Percentiles rank a stretch among this genome's conserved stretches.
Conservation (phyloP, 2,329 filamentous ascomycete genomes). For the Colletotrichum gloeosporioides region DNA sequence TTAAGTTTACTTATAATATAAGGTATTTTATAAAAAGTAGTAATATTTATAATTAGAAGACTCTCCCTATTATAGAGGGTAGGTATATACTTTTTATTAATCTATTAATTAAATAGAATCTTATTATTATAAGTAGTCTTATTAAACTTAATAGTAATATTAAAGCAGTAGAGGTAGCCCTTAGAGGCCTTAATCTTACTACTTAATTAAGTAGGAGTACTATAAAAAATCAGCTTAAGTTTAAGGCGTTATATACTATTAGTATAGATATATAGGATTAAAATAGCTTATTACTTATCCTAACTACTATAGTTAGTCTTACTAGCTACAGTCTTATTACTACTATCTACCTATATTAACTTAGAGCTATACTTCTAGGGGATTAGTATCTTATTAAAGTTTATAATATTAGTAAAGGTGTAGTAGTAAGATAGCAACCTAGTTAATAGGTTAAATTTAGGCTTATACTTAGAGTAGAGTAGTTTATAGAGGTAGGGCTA, state of each 20-base stretch:
- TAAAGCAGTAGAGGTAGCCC: neutral
- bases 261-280: neutral
- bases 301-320: neutral
- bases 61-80: neutral
- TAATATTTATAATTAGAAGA: neutral
- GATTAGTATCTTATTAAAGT: neutral
- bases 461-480: neutral
- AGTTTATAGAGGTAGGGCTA: neutral
- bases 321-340: neutral
- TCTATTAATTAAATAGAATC: neutral
- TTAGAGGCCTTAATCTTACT: neutral
- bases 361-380: neutral
- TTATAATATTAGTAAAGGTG: neutral
- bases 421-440: neutral
- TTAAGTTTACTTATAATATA: neutral
- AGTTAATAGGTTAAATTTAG: neutral
- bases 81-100: neutral
- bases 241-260: neutral
- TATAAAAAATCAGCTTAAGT: neutral
- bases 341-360: neutral
- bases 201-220: neutral
- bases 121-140: neutral
- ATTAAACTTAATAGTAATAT: neutral
- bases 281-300: too few relatives aligned
- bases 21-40: neutral